These are phyloP conservation scores for Aeminium ludgeri DNA, from an alignment of 495 filamentous ascomycete genomes.

Conservation along the genomic window DNA sequence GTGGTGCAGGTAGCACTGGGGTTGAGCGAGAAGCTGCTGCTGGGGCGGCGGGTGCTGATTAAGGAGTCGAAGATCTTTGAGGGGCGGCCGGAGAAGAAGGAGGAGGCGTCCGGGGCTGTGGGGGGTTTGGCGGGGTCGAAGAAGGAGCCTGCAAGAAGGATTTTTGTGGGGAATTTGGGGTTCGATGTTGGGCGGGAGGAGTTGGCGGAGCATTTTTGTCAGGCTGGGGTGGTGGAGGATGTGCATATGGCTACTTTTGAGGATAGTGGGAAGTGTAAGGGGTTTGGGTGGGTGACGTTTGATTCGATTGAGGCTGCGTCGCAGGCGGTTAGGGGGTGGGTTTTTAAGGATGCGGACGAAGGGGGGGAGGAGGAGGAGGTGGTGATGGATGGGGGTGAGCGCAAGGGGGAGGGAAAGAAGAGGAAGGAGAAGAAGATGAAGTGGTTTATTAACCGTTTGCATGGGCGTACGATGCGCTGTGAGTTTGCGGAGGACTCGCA, in stretches of 20 bases:
- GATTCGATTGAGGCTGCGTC: constrained; percentile 55
- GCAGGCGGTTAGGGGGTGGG: constrained; percentile 67
- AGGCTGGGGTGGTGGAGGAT: constrained; percentile 63
- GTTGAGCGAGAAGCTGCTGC: constrained; percentile 60
- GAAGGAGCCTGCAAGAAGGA: constrained; percentile 49
- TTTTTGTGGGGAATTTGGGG: constrained; percentile 84
- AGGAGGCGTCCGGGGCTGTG: constrained; percentile 27
- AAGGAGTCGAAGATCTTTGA: constrained; percentile 79
- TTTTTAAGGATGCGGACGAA: constrained; percentile 40
- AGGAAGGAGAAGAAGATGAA: constrained; percentile 37
- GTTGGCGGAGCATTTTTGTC: constrained; percentile 58
- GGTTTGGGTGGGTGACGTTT: constrained; percentile 89
- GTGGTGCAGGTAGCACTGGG: constrained; percentile 55
- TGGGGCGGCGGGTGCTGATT: constrained; percentile 67
- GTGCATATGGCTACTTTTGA: constrained; percentile 88
- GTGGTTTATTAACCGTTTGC: constrained; percentile 66
- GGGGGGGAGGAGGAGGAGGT: constrained; percentile 16
- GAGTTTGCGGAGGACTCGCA: constrained; percentile 87
- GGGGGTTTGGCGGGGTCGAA: neutral
- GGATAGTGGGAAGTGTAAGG: constrained; percentile 94
- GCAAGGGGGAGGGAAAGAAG: constrained; percentile 23
- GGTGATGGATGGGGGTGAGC: constrained; percentile 21
- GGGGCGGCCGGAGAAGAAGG: constrained; percentile 45
- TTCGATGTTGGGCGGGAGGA: constrained; percentile 74
- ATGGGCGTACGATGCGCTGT: constrained; percentile 63